Evolutionary conservation across 345 rosid genomes (phyloP).

Genomic region (Brassica rapa): DNA sequence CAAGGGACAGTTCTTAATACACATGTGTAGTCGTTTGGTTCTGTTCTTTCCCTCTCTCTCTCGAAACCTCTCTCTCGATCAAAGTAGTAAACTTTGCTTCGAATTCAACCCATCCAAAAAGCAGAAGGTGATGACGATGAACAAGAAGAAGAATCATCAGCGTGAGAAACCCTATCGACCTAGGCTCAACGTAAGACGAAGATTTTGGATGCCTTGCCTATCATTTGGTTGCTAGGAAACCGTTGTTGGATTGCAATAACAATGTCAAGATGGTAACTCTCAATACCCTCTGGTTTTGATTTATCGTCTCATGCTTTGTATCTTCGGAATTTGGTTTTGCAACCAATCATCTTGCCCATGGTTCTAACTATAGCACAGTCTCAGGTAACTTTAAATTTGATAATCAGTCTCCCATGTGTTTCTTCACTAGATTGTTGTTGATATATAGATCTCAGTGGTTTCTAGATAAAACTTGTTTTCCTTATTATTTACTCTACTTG

Average conservation of each 20-base stretch:
- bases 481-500: not conserved
- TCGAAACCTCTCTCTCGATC: too few species aligned
- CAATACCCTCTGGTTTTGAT: not conserved
- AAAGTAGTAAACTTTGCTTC: too few species aligned
- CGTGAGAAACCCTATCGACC: too few species aligned
- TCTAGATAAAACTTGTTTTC: not conserved
- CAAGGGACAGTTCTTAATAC: too few species aligned
- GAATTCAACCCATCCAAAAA: too few species aligned
- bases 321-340: slow-evolving; percentile 89
- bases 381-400: slow-evolving; percentile 55
- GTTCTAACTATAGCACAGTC: slow-evolving; percentile 93
- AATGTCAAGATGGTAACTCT: slow-evolving; percentile 90
- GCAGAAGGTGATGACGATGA: too few species aligned
- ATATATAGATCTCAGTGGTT: not conserved
- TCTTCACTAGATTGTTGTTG: slow-evolving; percentile 14
- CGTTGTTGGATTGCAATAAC: slow-evolving; percentile 90
- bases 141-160: too few species aligned
- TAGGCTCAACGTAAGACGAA: too few species aligned
- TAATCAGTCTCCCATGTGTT: not conserved
- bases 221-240: slow-evolving; percentile 86
- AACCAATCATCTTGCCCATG: slow-evolving; percentile 94
- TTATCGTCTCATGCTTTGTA: not conserved
- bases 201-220: slow-evolving; percentile 92
- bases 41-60: too few species aligned
- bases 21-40: too few species aligned